Evolutionary conservation across 805 yeast species (phyloP).

Genomic region (Starmerella tilneyi): DNA sequence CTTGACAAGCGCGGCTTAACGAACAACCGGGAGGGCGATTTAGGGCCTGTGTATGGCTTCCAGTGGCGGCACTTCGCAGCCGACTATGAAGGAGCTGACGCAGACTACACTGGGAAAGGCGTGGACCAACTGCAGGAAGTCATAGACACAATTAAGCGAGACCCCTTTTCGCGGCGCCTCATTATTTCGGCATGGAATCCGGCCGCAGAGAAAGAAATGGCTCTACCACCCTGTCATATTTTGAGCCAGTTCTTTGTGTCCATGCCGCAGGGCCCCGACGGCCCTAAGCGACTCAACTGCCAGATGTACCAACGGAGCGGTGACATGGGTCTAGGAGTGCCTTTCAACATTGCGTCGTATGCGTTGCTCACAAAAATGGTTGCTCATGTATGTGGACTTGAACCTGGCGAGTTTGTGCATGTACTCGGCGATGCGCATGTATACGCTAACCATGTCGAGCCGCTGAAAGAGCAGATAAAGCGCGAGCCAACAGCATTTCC

Average conservation of each 20-base stretch:
- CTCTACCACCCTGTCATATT: slow-evolving; percentile 96
- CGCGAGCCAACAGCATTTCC: slow-evolving; percentile 79
- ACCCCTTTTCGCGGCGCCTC: slow-evolving; percentile 90
- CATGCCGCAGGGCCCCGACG: slow-evolving; percentile 44
- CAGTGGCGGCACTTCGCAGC: slow-evolving; percentile 99
- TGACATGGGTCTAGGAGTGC: slow-evolving; percentile 99
- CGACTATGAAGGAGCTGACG: slow-evolving; percentile 70
- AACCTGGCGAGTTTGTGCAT: slow-evolving; percentile 90
- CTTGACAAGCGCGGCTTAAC: slow-evolving; percentile 72
- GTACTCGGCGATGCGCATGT: slow-evolving; percentile 97
- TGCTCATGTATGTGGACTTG: slow-evolving; percentile 90
- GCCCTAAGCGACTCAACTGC: slow-evolving; percentile 68
- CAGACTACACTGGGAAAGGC: slow-evolving; percentile 81
- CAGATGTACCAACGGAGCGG: slow-evolving; percentile 93
- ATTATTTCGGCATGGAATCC: slow-evolving; percentile 98
- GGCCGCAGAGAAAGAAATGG: slow-evolving; percentile 87
- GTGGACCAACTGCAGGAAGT: slow-evolving; percentile 79
- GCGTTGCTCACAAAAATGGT: slow-evolving; percentile 88
- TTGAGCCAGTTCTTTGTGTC: slow-evolving; percentile 90
- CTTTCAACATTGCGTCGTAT: slow-evolving; percentile 94
- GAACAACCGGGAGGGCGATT: slow-evolving; percentile 78
- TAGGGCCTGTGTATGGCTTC: slow-evolving; percentile 97
- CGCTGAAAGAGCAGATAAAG: slow-evolving; percentile 65
- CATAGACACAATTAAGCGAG: slow-evolving; percentile 66
- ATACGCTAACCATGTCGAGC: slow-evolving; percentile 85